A percentile compares a stretch with the other conserved stretches of the same genome.
These are phyloP conservation scores for Ophiostoma australiae DNA, from an alignment of 2,329 filamentous ascomycete species.

Conservation along the genomic window DNA sequence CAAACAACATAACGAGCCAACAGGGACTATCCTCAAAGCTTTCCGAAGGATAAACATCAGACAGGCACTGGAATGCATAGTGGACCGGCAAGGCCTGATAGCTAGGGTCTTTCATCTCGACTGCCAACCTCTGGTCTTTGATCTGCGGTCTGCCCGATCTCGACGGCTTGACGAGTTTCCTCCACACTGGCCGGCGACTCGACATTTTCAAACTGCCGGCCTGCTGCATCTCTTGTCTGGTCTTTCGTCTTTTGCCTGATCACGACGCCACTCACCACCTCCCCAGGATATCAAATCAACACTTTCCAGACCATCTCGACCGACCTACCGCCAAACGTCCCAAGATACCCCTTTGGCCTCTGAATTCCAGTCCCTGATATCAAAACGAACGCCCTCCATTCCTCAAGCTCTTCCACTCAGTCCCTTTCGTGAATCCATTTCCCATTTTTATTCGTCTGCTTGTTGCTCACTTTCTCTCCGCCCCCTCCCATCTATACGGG, in stretches of 20 bases:
- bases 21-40: neutral
- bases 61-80: conserved; percentile 1
- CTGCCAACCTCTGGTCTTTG: neutral
- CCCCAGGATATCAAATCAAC: too few relatives aligned
- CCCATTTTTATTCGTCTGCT: neutral
- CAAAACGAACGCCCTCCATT: neutral
- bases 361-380: neutral
- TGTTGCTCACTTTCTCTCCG: neutral
- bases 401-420: neutral
- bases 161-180: neutral
- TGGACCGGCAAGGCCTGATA: neutral
- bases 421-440: neutral
- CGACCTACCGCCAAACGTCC: neutral
- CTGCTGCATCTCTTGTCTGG: too few relatives aligned
- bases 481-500: neutral
- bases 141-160: neutral
- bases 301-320: neutral
- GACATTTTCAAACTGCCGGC: too few relatives aligned
- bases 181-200: neutral
- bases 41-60: neutral
- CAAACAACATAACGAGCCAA: neutral
- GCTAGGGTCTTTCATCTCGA: neutral
- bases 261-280: too few relatives aligned
- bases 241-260: too few relatives aligned
- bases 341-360: neutral